phyloP scores from a whole-genome alignment of 208 protist genomes.

The Jaenimonas drosophilae region DNA sequence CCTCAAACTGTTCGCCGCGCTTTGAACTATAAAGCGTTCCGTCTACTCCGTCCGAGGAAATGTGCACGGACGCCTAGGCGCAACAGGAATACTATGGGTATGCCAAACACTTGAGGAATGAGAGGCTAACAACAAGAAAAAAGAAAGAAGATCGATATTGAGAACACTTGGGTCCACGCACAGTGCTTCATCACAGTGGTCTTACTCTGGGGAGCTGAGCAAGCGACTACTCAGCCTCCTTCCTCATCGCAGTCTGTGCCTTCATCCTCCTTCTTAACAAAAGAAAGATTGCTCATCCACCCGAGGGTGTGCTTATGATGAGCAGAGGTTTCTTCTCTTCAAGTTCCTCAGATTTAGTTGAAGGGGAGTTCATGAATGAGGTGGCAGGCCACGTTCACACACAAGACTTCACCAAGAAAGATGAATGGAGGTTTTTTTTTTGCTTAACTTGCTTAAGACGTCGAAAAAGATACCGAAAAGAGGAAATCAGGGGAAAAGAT shows the following conservation, averaged over 20 bases:
- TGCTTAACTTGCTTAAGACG: neutral
- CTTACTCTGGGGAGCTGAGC: no score
- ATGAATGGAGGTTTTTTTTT: neutral
- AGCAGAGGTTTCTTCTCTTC: neutral
- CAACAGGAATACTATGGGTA: no score
- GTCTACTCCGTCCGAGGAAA: neutral
- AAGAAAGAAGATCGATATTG: constrained; percentile 2
- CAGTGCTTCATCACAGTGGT: no score
- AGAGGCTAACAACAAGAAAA: constrained; percentile 2
- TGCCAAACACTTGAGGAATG: constrained; percentile 1
- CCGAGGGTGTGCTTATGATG: neutral
- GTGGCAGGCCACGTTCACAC: neutral
- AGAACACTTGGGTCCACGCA: no score
- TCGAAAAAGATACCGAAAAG: neutral
- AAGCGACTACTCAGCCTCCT: no score
- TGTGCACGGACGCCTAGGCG: no score
- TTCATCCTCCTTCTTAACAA: no score
- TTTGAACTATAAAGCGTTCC: neutral
- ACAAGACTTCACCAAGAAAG: neutral
- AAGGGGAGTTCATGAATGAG: neutral
- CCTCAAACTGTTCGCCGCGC: neutral
- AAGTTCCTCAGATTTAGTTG: neutral
- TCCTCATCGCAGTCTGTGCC: no score
- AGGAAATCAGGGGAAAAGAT: neutral
- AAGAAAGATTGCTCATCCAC: no score